phyloP scores from a whole-genome alignment of 495 filamentous ascomycete genomes.

The Aspergillus conjunctus region DNA sequence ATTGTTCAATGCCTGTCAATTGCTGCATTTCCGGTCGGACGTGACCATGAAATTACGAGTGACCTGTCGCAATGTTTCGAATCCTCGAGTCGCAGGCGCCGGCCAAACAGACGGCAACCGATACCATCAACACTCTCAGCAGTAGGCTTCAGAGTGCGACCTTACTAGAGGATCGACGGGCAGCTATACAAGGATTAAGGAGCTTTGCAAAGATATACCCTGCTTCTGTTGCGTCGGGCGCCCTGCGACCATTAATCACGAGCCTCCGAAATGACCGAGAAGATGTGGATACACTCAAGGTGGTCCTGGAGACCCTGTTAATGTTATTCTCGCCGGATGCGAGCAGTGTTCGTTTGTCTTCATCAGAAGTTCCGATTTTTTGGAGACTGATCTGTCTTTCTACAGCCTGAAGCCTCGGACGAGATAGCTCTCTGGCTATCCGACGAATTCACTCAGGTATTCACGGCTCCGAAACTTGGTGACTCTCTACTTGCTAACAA shows the following conservation, averaged over 20 bases:
- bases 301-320: conserved; percentile 90
- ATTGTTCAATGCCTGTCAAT: conserved; percentile 36
- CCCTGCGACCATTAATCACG: conserved; percentile 80
- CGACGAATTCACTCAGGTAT: conserved; percentile 94
- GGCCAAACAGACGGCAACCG: conserved; percentile 92
- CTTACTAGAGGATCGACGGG: conserved; percentile 89
- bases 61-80: conserved; percentile 69
- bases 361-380: neutral
- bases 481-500: conserved; percentile 45
- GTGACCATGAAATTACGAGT: conserved; percentile 51
- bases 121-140: conserved; percentile 88
- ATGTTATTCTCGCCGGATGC: conserved; percentile 84
- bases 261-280: conserved; percentile 85
- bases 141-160: conserved; percentile 83
- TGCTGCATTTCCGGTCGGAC: conserved; percentile 34
- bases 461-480: conserved; percentile 18
- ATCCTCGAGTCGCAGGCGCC: conserved; percentile 84
- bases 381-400: conserved; percentile 30
- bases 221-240: conserved; percentile 91
- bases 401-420: conserved; percentile 88
- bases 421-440: conserved; percentile 96
- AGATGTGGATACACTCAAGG: conserved; percentile 95
- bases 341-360: conserved; percentile 56
- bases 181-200: conserved; percentile 86
- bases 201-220: conserved; percentile 97